Evolutionary conservation across 1,284 basidiomycete species (phyloP).

Genomic region (Sphaerobolus stellatus): DNA sequence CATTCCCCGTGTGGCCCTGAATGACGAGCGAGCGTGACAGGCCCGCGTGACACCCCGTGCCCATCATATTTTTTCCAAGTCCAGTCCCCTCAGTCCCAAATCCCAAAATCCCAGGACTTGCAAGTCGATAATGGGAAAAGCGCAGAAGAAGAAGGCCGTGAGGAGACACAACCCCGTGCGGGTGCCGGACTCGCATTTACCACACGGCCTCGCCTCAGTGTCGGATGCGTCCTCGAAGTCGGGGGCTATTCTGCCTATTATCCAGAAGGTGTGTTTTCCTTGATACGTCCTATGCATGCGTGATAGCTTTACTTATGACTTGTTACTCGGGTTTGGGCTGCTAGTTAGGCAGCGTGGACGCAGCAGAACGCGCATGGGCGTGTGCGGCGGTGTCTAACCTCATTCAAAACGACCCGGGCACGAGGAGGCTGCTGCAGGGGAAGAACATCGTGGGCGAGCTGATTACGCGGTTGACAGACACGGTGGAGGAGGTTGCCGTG

Average conservation of each 20-base stretch:
- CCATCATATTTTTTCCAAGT: constrained; percentile 3
- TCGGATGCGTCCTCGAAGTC: constrained; percentile 70
- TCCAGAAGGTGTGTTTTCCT: constrained; percentile 81
- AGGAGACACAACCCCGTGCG: constrained; percentile 88
- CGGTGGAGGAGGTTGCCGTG: constrained; percentile 81
- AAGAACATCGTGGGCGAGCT: constrained; percentile 87
- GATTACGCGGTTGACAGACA: constrained; percentile 81
- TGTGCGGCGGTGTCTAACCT: constrained; percentile 89
- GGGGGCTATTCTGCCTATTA: constrained; percentile 78
- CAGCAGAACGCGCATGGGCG: constrained; percentile 84
- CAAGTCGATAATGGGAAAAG: constrained; percentile 71
- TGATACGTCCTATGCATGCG: too few relatives aligned
- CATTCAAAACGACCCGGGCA: constrained; percentile 86
- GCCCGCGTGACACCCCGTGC: too few relatives aligned
- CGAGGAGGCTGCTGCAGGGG: constrained; percentile 82
- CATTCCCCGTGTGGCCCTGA: too few relatives aligned
- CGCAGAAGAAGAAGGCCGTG: constrained; percentile 78
- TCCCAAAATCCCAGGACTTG: background rate
- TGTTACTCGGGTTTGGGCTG: background rate
- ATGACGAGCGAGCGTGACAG: too few relatives aligned
- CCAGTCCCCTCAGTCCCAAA: background rate
- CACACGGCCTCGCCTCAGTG: constrained; percentile 71
- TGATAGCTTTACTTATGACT: background rate
- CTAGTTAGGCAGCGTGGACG: constrained; percentile 74
- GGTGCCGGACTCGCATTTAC: constrained; percentile 86